A percentile compares a stretch with the other conserved stretches of the same genome.
Conservation (phyloP, 164 flowering plant genomes). For the Magnolia officinalis region DNA sequence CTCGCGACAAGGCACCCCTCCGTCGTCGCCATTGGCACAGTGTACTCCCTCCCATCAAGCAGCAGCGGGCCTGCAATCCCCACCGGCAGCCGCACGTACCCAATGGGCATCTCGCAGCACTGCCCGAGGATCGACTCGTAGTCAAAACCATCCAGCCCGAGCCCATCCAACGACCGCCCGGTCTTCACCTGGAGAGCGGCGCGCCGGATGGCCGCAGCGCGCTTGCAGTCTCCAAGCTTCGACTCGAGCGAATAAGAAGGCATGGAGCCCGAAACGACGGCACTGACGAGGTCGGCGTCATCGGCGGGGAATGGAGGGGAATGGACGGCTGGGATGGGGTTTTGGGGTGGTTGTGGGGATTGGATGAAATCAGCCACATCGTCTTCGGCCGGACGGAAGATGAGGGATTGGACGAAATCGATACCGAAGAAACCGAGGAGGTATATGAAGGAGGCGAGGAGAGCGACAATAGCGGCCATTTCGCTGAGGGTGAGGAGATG, state of each 20-base stretch:
- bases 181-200: slow-evolving; percentile 67
- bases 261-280: slow-evolving; percentile 49
- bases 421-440: slow-evolving; percentile 81
- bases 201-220: slow-evolving; percentile 70
- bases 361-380: neutral
- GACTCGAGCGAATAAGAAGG: slow-evolving; percentile 78
- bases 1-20: slow-evolving; percentile 85
- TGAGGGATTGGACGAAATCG: slow-evolving; percentile 62
- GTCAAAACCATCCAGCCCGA: slow-evolving; percentile 76
- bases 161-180: slow-evolving; percentile 52
- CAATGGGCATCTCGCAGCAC: slow-evolving; percentile 95
- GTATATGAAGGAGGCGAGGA: slow-evolving; percentile 75
- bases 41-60: slow-evolving; percentile 66
- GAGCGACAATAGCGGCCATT: slow-evolving; percentile 54
- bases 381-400: slow-evolving; percentile 21
- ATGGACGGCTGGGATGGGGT: neutral
- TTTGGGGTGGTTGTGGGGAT: neutral
- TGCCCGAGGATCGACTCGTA: slow-evolving; percentile 83
- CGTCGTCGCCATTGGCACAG: slow-evolving; percentile 90
- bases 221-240: slow-evolving; percentile 64
- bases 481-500: slow-evolving; percentile 65
- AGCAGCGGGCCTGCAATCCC: slow-evolving; percentile 76
- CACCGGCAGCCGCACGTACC: slow-evolving; percentile 86
- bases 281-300: slow-evolving; percentile 60
- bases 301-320: neutral